These are phyloP conservation scores for Calocybe gambosa DNA, from an alignment of 1,284 basidiomycete genomes.

Conservation along the genomic window DNA sequence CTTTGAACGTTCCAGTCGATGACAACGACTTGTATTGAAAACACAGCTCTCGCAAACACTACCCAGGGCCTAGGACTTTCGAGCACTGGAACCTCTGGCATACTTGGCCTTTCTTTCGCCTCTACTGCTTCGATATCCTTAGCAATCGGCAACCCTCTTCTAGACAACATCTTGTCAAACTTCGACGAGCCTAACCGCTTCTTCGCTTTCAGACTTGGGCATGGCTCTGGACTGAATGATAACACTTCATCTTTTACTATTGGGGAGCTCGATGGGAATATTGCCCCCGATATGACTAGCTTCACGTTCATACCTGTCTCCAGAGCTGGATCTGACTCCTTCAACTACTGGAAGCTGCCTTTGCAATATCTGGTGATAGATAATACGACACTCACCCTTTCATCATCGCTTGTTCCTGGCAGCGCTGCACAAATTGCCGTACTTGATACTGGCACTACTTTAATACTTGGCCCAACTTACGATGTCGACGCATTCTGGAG, in stretches of 20 bases:
- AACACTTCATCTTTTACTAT: slow-evolving; percentile 45
- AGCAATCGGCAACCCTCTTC: slow-evolving; percentile 37
- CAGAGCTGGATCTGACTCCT: slow-evolving; percentile 28
- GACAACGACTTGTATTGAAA: neutral
- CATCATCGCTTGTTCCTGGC: slow-evolving; percentile 36
- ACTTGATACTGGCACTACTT: slow-evolving; percentile 54
- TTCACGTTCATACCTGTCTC: slow-evolving; percentile 40
- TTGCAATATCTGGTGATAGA: slow-evolving; percentile 42
- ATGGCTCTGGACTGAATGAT: slow-evolving; percentile 22
- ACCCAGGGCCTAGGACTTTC: slow-evolving; percentile 41
- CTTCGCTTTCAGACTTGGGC: slow-evolving; percentile 48
- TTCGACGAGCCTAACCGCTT: slow-evolving; percentile 36
- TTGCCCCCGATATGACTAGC: slow-evolving; percentile 28
- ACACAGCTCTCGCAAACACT: slow-evolving; percentile 39
- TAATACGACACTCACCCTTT: slow-evolving; percentile 31
- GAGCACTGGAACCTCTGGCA: slow-evolving; percentile 47
- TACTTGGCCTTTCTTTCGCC: slow-evolving; percentile 50
- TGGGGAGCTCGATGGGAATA: slow-evolving; percentile 39
- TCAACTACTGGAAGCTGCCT: slow-evolving; percentile 57
- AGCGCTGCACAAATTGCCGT: slow-evolving; percentile 37
- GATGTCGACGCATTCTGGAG: slow-evolving; percentile 47
- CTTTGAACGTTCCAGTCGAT: neutral
- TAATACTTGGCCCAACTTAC: slow-evolving; percentile 45
- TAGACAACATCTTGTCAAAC: slow-evolving; percentile 44
- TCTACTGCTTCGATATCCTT: slow-evolving; percentile 40